Evolutionary conservation across 176 grass and related monocot genomes (phyloP).

Genomic region (Melocanna baccifera): DNA sequence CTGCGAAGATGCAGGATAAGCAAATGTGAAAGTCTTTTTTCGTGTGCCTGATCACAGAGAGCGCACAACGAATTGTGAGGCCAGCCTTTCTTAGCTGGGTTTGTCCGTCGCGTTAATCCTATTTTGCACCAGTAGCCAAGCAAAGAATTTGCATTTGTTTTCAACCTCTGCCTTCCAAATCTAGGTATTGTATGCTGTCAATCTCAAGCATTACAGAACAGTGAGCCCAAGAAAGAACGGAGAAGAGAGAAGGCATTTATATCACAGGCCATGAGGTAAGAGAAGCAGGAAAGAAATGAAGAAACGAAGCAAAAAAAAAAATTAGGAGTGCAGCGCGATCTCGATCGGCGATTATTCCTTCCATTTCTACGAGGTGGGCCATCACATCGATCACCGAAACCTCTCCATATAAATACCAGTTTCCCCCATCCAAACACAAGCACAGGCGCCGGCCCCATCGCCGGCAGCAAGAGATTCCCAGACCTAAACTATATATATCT

Average conservation of each 20-base stretch:
- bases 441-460: not conserved
- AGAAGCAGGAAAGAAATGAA: not conserved
- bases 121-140: too few relatives aligned
- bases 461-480: not conserved
- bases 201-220: not conserved
- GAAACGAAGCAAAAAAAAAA: not conserved
- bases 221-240: not conserved
- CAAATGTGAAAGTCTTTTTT: too few relatives aligned
- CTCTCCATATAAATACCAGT: conserved; percentile 31
- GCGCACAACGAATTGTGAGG: too few relatives aligned
- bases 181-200: too few relatives aligned
- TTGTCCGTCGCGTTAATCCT: too few relatives aligned
- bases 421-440: conserved; percentile 6
- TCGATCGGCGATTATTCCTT: conserved; percentile 52
- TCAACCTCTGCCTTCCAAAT: too few relatives aligned
- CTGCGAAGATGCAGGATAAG: too few relatives aligned
- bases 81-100: too few relatives aligned
- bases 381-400: conserved; percentile 32
- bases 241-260: not conserved
- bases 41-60: too few relatives aligned
- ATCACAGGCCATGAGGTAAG: not conserved
- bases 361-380: conserved; percentile 39
- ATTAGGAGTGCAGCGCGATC: not conserved
- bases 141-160: too few relatives aligned
- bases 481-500: not conserved